Base-by-base conservation (phyloP, 2,329 filamentous ascomycete genomes). In the Colletotrichum scovillei region DNA sequence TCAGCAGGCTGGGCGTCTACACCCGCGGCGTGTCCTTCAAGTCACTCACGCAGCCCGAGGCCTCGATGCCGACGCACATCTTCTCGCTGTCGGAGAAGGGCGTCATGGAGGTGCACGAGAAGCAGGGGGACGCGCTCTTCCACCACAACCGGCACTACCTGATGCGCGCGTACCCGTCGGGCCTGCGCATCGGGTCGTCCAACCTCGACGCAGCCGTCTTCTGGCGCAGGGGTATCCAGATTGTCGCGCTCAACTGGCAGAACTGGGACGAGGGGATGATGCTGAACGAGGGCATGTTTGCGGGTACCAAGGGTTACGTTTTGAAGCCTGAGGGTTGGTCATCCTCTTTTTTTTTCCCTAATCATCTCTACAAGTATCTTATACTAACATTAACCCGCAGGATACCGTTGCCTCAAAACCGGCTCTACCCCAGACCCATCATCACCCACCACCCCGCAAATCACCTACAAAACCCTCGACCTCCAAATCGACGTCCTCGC, bases 241-340 rank as follows among this genome's bases (percentile, higher is more conserved):
- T 98, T 77, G 95, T 97, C 1, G 95, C 95, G 0, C 86, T 98
- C 74, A 98, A 98, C 83, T 98, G 95, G 94, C 95, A 98, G 82
- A 92, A 92, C 74, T 92, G 93, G 82, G 95, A 98, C 78, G 93
- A 94, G 77, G 95, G 94, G 38, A 97, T 97, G 92, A 98, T 98
- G 96, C 88, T 98, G 16, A 98, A 98, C 79, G 92, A 97, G 79
- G 95, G 91, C 77, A 97, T 97, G 94, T 98, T 98, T 82, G 89
- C 91, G 1, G 93, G 92, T 12, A 94, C 93, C 0, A 88, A 88
- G n/a, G 95, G 95, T 26, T 98, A 95, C 86, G 91, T 97, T 1
- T 86, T 97, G 53, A 98, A 98, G 82, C 95, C 95, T 0, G 84
- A 89, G 75, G 94, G 93, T 87, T 79, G 56, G 78, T 73, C 16